Evolutionary conservation across 345 rosid species (phyloP).

Genomic region (Punica granatum): DNA sequence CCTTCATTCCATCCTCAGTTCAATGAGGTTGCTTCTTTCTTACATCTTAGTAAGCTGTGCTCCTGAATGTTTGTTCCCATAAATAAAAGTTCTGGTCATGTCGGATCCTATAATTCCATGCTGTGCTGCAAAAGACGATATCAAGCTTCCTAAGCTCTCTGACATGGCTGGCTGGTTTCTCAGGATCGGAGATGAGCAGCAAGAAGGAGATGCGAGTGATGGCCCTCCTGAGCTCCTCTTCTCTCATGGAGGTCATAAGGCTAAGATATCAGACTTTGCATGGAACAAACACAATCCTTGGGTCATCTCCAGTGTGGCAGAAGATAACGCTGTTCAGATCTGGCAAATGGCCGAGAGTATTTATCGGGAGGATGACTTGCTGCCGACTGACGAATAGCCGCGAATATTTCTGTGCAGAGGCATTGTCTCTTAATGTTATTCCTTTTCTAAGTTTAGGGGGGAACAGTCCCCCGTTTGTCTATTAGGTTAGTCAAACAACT

Average conservation of each 20-base stretch:
- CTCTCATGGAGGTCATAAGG: slow-evolving; percentile 81
- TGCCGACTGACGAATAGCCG: slow-evolving; percentile 14
- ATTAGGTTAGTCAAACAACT: background rate
- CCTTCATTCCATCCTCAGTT: background rate
- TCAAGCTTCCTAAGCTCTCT: background rate
- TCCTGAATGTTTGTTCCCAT: background rate
- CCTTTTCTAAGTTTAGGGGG: background rate
- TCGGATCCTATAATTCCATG: background rate
- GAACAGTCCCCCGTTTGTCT: background rate
- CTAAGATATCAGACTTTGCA: slow-evolving; percentile 75
- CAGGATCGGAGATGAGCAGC: slow-evolving; percentile 84
- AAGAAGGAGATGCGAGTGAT: slow-evolving; percentile 69
- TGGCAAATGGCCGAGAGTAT: slow-evolving; percentile 83
- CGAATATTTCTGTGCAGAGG: background rate
- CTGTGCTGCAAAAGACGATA: background rate
- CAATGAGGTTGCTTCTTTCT: background rate
- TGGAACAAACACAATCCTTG: slow-evolving; percentile 70
- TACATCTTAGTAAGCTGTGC: too few relatives aligned
- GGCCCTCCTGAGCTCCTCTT: slow-evolving; percentile 85
- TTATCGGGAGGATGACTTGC: slow-evolving; percentile 36
- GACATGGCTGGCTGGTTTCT: background rate
- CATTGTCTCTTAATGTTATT: background rate
- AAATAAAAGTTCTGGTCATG: background rate
- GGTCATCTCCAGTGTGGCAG: slow-evolving; percentile 78
- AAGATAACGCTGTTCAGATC: slow-evolving; percentile 64